A percentile compares a stretch with the other conserved stretches of the same genome.
Evolutionary conservation across 257 asterid genomes (phyloP).

Genomic region (Solanum verrucosum): DNA sequence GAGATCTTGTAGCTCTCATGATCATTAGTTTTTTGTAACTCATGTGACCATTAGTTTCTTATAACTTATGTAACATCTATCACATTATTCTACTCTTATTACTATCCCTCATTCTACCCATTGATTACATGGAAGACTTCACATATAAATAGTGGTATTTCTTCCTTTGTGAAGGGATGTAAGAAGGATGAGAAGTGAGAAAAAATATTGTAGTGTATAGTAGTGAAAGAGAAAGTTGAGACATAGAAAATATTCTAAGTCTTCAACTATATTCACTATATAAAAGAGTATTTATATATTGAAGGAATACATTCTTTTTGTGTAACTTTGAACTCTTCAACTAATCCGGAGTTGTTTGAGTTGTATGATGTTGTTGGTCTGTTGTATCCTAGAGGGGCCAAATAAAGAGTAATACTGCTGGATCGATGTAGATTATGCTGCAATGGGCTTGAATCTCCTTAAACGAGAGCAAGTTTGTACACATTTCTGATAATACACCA

Average conservation of each 20-base stretch:
- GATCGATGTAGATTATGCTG: not conserved
- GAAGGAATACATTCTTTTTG: not conserved
- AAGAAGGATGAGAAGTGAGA: not conserved
- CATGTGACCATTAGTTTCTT: not conserved
- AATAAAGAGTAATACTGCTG: not conserved
- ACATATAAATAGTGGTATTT: not conserved
- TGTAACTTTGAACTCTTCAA: not conserved
- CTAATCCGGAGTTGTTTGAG: not conserved
- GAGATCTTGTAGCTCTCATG: too few species aligned
- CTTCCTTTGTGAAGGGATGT: not conserved
- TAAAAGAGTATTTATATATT: too few species aligned
- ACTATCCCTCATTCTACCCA: not conserved
- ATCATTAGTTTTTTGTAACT: not conserved
- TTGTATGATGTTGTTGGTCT: not conserved
- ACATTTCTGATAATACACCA: not conserved
- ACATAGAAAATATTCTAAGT: not conserved
- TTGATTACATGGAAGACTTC: not conserved
- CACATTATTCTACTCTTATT: not conserved
- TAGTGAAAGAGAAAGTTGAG: not conserved
- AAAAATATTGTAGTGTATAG: not conserved
- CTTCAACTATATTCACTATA: not conserved
- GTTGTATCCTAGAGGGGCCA: not conserved
- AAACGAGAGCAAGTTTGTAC: not conserved
- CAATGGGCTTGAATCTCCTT: not conserved
- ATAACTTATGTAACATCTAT: not conserved